A percentile compares a stretch with the other conserved stretches of the same genome.
phyloP scores from a whole-genome alignment of 495 filamentous ascomycete species.

The Aspergillus diversus region DNA sequence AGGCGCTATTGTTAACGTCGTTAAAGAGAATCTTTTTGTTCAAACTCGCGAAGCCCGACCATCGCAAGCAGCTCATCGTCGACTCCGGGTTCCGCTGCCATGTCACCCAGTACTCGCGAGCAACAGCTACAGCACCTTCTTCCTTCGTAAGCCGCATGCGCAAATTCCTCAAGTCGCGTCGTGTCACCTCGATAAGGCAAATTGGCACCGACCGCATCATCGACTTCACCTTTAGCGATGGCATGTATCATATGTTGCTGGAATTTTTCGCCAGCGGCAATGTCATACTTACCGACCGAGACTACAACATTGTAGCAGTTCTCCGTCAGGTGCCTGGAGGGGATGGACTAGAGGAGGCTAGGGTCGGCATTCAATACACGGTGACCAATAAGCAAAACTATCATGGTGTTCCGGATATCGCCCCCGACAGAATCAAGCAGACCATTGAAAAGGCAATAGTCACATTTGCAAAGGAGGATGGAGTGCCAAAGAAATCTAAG shows the following conservation, averaged over 20 bases:
- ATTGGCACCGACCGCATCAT: conserved; percentile 93
- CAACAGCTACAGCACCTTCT: conserved; percentile 80
- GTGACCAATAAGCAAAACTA: conserved; percentile 83
- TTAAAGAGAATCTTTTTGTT: conserved; percentile 84
- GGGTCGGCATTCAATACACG: conserved; percentile 75
- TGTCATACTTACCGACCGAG: conserved; percentile 84
- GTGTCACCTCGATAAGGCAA: conserved; percentile 79
- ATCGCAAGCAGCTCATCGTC: conserved; percentile 83
- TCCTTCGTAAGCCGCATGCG: conserved; percentile 80
- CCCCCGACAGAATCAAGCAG: conserved; percentile 67
- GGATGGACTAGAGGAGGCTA: conserved; percentile 74
- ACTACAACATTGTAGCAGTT: conserved; percentile 75
- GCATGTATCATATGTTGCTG: conserved; percentile 81
- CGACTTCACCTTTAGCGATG: conserved; percentile 90
- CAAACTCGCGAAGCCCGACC: conserved; percentile 84
- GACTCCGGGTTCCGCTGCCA: conserved; percentile 97
- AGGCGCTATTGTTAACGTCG: background rate
- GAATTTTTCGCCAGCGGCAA: conserved; percentile 98
- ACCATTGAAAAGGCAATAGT: conserved; percentile 69
- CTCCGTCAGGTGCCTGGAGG: conserved; percentile 75
- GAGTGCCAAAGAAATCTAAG: conserved; percentile 67
- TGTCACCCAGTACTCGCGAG: conserved; percentile 83
- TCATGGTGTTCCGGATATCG: conserved; percentile 71
- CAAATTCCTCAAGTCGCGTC: conserved; percentile 83
- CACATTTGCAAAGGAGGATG: conserved; percentile 52